These are phyloP conservation scores for Ogataea henricii DNA, from an alignment of 805 yeast species.

Conservation along the genomic window DNA sequence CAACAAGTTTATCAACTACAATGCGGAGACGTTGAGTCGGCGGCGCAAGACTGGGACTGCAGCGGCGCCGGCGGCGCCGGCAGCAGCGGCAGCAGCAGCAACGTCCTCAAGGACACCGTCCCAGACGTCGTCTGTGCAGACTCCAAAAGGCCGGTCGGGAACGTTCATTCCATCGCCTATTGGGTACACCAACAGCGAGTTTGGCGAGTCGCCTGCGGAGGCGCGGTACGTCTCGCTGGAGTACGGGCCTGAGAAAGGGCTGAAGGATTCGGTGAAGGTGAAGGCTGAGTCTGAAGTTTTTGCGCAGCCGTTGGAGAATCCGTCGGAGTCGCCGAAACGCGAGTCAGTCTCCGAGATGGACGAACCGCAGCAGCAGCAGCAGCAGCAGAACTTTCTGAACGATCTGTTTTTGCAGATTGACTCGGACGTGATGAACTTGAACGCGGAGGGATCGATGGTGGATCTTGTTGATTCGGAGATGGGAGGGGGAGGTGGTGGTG, in stretches of 20 bases:
- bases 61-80: neutral
- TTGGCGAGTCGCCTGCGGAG: constrained; percentile 15
- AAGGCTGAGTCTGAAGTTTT: neutral
- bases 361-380: constrained; percentile 9
- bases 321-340: neutral
- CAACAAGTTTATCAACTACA: constrained; percentile 31
- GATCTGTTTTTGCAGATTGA: constrained; percentile 36
- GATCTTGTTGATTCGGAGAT: constrained; percentile 8
- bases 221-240: constrained; percentile 11
- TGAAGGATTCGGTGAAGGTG: neutral
- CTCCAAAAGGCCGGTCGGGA: constrained; percentile 10
- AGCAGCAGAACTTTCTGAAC: constrained; percentile 30
- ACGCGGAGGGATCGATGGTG: constrained; percentile 18
- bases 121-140: constrained; percentile 1
- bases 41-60: neutral
- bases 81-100: neutral
- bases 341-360: neutral
- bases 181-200: constrained; percentile 29
- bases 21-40: constrained; percentile 21
- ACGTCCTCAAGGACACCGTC: neutral
- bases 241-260: constrained; percentile 1
- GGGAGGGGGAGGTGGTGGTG: neutral
- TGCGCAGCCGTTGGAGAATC: neutral
- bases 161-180: constrained; percentile 35
- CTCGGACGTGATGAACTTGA: constrained; percentile 32